phyloP scores from a whole-genome alignment of 129 eudicot genomes.

The Chrysanthemum lavandulifolium region DNA sequence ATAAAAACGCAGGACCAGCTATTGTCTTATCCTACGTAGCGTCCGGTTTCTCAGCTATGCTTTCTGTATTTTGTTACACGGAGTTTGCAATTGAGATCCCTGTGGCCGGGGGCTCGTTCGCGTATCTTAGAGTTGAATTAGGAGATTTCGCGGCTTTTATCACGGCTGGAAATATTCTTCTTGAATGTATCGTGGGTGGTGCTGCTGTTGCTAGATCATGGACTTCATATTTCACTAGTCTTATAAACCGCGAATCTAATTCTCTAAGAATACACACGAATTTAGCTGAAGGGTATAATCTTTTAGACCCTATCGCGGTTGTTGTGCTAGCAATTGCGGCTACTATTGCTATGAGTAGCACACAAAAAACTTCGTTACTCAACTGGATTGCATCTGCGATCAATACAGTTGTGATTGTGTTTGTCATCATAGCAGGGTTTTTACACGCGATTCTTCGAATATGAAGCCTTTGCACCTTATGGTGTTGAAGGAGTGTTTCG shows the following conservation, averaged over 20 bases:
- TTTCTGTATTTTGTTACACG: conserved; percentile 82
- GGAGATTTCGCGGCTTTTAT: conserved; percentile 79
- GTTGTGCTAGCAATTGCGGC: conserved; percentile 44
- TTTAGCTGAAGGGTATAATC: conserved; percentile 54
- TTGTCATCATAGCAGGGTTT: conserved; percentile 59
- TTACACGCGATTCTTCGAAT: conserved; percentile 42
- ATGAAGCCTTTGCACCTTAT: conserved; percentile 44
- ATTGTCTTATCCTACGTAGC: conserved; percentile 64
- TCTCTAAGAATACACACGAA: conserved; percentile 49
- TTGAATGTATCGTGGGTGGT: conserved; percentile 57
- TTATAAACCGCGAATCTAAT: conserved; percentile 44
- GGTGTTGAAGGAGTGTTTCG: conserved; percentile 60
- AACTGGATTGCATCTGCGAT: conserved; percentile 69
- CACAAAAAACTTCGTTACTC: conserved; percentile 44
- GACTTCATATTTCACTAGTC: conserved; percentile 76
- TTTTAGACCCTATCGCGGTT: conserved; percentile 66
- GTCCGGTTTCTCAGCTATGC: conserved; percentile 81
- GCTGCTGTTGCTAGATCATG: conserved; percentile 83
- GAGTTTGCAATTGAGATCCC: conserved; percentile 87
- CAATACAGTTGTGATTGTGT: conserved; percentile 50
- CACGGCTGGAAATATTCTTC: conserved; percentile 78
- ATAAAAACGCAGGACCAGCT: conserved; percentile 70
- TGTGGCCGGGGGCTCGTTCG: conserved; percentile 87
- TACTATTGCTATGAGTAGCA: conserved; percentile 46
- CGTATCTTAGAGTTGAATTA: conserved; percentile 73